Evolutionary conservation across 2,329 filamentous ascomycete genomes (phyloP).

Genomic region (Teratosphaeria epicoccoides): DNA sequence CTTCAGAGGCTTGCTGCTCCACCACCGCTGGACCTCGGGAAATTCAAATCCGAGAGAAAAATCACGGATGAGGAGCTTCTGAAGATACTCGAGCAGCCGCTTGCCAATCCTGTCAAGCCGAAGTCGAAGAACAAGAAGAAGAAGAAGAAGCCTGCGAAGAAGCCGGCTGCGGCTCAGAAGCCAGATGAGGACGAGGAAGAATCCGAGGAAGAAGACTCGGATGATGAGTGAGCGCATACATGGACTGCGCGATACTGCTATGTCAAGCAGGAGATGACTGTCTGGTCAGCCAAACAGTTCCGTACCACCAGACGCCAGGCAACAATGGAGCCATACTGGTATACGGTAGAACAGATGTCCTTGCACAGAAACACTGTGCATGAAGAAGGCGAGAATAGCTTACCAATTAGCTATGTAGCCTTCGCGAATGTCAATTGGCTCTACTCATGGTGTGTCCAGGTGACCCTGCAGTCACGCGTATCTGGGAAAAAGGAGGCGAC

Average conservation of each 20-base stretch:
- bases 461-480: neutral
- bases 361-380: neutral
- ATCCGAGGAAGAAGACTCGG: slow-evolving; percentile 18
- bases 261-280: neutral
- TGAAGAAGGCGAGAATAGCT: neutral
- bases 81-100: slow-evolving; percentile 82
- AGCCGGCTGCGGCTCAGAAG: slow-evolving; percentile 40
- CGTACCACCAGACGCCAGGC: neutral
- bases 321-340: neutral
- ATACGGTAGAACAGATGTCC: neutral
- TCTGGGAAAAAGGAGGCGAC: neutral
- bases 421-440: neutral
- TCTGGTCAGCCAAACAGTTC: neutral
- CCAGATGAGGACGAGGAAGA: slow-evolving; percentile 19
- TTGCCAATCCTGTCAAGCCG: slow-evolving; percentile 50
- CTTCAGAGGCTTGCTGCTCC: slow-evolving; percentile 75
- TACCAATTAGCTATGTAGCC: neutral
- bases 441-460: neutral
- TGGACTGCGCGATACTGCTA: neutral
- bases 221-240: slow-evolving; percentile 10
- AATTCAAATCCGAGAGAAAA: slow-evolving; percentile 94
- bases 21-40: slow-evolving; percentile 62
- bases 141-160: slow-evolving; percentile 58
- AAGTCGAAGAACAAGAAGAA: slow-evolving; percentile 88
- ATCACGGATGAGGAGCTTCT: slow-evolving; percentile 92